Percentiles rank a stretch among this genome's conserved stretches.
phyloP scores from a whole-genome alignment of 108 stramenopile species.

The Skeletonema potamos region DNA sequence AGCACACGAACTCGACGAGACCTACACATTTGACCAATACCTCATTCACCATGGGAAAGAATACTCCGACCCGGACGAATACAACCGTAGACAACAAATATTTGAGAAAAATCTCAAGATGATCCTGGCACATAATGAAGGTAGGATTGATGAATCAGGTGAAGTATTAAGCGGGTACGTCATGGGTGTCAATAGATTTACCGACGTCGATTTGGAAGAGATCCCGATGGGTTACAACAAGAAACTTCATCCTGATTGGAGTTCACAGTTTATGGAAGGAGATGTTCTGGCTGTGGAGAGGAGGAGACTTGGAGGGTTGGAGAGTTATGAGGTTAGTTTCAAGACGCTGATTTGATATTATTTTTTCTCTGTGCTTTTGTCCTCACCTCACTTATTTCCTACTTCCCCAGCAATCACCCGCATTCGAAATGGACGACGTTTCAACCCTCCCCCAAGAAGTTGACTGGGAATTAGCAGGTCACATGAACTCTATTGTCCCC shows the following conservation, averaged over 20 bases:
- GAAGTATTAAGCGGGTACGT: slow-evolving; percentile 23
- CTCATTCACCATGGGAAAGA: slow-evolving; percentile 45
- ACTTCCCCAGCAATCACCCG: slow-evolving; percentile 20
- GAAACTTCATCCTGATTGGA: slow-evolving; percentile 12
- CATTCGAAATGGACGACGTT: slow-evolving; percentile 51
- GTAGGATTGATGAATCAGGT: slow-evolving; percentile 24
- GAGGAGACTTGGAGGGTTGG: background rate
- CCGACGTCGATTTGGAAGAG: slow-evolving; percentile 48
- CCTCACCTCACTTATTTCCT: background rate
- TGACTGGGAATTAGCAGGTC: slow-evolving; percentile 77
- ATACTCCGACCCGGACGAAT: slow-evolving; percentile 50
- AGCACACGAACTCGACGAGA: slow-evolving; percentile 42
- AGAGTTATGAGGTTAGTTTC: slow-evolving; percentile 12
- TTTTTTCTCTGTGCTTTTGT: background rate
- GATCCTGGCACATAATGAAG: slow-evolving; percentile 59
- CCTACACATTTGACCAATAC: slow-evolving; percentile 56
- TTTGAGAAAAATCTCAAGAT: slow-evolving; percentile 53
- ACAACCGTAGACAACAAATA: slow-evolving; percentile 42
- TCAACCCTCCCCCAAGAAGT: slow-evolving; percentile 56
- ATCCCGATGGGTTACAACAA: slow-evolving; percentile 13
- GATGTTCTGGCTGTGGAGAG: background rate
- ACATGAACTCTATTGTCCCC: slow-evolving; percentile 72
- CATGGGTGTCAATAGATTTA: slow-evolving; percentile 70
- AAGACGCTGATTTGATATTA: background rate
- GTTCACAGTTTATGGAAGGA: background rate